A percentile compares a stretch with the other conserved stretches of the same genome.
Conservation (phyloP, 495 filamentous ascomycete genomes). For the Aspergillus hancockii region DNA sequence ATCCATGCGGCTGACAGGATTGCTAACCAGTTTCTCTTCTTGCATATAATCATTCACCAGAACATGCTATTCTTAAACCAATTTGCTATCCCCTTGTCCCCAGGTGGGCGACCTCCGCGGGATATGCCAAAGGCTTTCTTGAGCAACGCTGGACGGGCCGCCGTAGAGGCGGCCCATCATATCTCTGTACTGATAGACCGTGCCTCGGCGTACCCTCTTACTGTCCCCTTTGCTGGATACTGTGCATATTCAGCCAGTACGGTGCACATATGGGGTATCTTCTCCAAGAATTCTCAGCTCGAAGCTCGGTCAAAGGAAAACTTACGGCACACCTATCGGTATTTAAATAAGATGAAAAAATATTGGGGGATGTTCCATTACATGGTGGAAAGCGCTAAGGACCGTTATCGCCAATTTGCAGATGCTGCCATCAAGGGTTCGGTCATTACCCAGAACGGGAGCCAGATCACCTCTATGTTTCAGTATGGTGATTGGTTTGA, state of each 20-base stretch:
- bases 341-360: conserved; percentile 89
- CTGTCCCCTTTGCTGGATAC: conserved; percentile 91
- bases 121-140: conserved; percentile 82
- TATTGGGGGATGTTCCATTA: conserved; percentile 99
- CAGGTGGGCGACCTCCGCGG: conserved; percentile 63
- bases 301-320: conserved; percentile 80
- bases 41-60: conserved; percentile 88
- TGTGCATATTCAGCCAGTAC: conserved; percentile 91
- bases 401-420: conserved; percentile 82
- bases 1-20: conserved; percentile 79
- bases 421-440: conserved; percentile 63
- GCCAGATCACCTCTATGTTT: conserved; percentile 62
- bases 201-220: conserved; percentile 74
- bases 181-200: conserved; percentile 84
- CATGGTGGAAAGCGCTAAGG: conserved; percentile 90
- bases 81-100: conserved; percentile 75
- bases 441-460: conserved; percentile 55
- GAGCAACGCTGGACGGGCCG: conserved; percentile 70
- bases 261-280: conserved; percentile 89
- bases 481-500: conserved; percentile 99
- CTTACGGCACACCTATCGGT: conserved; percentile 85
- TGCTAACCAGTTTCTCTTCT: conserved; percentile 90
- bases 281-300: conserved; percentile 75
- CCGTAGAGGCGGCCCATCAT: conserved; percentile 85
- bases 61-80: conserved; percentile 87